Evolutionary conservation across 1,139 yeast species (phyloP).

Genomic region (Blastobotrys arbuscula): DNA sequence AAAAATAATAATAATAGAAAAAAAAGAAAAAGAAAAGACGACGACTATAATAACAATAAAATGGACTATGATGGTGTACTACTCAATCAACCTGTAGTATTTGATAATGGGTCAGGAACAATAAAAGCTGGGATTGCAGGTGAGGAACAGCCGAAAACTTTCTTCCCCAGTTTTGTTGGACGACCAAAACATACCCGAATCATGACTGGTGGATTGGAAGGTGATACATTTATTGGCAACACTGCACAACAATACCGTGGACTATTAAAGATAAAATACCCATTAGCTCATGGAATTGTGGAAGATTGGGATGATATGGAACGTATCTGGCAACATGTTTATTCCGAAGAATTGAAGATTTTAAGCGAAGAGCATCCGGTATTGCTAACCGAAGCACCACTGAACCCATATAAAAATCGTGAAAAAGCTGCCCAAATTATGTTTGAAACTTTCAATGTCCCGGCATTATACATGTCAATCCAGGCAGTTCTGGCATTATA

Average conservation of each 20-base stretch:
- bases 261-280: constrained; percentile 59
- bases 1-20: too few species aligned
- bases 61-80: constrained; percentile 36
- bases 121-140: constrained; percentile 93
- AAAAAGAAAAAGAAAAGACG: constrained; percentile 22
- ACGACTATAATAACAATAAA: too few species aligned
- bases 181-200: constrained; percentile 76
- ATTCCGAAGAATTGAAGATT: constrained; percentile 55
- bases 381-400: constrained; percentile 82
- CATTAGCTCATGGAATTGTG: constrained; percentile 79
- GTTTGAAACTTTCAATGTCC: constrained; percentile 81
- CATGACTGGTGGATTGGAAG: constrained; percentile 75
- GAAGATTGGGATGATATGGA: constrained; percentile 86
- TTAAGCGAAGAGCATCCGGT: constrained; percentile 87
- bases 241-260: constrained; percentile 75
- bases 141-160: constrained; percentile 68
- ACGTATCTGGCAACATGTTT: constrained; percentile 61
- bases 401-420: constrained; percentile 68
- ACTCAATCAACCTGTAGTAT: constrained; percentile 80
- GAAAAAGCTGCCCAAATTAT: constrained; percentile 69
- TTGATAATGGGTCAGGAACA: constrained; percentile 90
- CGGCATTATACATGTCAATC: constrained; percentile 74
- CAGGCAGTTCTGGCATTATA: constrained; percentile 84
- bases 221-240: constrained; percentile 64
- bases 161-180: constrained; percentile 57